phyloP scores from a whole-genome alignment of 148 eudicot genomes.

The Polygonum maritimum region DNA sequence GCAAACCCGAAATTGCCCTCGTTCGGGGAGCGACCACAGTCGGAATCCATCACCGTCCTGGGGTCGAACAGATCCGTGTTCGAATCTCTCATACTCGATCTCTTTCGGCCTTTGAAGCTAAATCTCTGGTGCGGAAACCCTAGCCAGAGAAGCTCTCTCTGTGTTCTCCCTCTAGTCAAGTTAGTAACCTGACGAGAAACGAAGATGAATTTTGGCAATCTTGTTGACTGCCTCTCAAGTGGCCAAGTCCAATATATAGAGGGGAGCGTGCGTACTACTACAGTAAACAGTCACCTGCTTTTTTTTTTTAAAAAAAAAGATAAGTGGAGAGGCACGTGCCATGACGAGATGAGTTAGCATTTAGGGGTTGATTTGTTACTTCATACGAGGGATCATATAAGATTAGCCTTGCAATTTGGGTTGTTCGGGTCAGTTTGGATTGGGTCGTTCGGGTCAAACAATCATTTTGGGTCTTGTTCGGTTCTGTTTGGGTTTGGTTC shows the following conservation, averaged over 20 bases:
- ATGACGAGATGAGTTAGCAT: no score
- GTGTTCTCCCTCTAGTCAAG: neutral
- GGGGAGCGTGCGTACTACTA: neutral
- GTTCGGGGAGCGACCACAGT: slow-evolving; percentile 22
- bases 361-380: no score
- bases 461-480: no score
- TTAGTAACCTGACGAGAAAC: neutral
- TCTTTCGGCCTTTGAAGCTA: neutral
- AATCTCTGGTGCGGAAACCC: neutral
- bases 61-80: slow-evolving; percentile 64
- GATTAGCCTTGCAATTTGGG: no score
- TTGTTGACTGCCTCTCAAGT: neutral
- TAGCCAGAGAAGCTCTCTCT: neutral
- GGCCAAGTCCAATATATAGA: neutral
- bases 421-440: no score
- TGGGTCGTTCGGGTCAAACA: no score
- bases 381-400: no score
- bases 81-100: neutral
- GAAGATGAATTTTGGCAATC: neutral
- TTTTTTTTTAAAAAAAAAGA: no score
- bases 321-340: no score
- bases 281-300: neutral
- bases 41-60: slow-evolving; percentile 59
- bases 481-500: no score
- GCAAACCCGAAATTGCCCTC: slow-evolving; percentile 82